A percentile compares a stretch with the other conserved stretches of the same genome.
Evolutionary conservation across 306 rosid species (phyloP).

Genomic region (Quercus mongolica): DNA sequence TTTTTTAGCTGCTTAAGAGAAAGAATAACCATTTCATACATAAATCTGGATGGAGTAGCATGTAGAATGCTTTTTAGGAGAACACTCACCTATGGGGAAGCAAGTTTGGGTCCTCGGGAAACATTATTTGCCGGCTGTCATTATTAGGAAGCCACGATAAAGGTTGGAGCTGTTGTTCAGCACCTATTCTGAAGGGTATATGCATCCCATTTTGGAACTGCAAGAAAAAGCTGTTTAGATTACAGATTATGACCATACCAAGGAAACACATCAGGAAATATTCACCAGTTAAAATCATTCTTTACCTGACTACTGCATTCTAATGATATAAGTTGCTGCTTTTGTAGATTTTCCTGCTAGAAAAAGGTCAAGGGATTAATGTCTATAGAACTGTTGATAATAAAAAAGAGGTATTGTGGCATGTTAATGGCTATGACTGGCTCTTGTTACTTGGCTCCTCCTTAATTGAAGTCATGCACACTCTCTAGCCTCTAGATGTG

Average conservation of each 20-base stretch:
- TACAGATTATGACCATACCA: neutral
- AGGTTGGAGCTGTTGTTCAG: slow-evolving; percentile 74
- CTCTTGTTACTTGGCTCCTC: neutral
- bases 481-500: neutral
- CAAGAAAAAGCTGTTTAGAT: slow-evolving; percentile 23
- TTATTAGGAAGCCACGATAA: slow-evolving; percentile 57
- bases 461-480: neutral
- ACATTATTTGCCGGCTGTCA: slow-evolving; percentile 43
- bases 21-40: neutral
- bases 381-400: neutral
- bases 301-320: slow-evolving; percentile 82
- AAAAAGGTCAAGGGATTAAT: neutral
- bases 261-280: neutral
- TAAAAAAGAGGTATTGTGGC: neutral
- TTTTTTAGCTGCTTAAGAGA: neutral
- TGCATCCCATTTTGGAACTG: slow-evolving; percentile 77
- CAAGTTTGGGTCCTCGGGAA: slow-evolving; percentile 66
- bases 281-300: neutral
- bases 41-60: neutral
- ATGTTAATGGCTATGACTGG: neutral
- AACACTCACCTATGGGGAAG: slow-evolving; percentile 58
- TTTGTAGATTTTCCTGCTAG: slow-evolving; percentile 69
- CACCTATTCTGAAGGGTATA: slow-evolving; percentile 60
- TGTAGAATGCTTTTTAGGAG: neutral
- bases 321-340: slow-evolving; percentile 68